Conservation (phyloP, 2,329 filamentous ascomycete genomes). For the Chaetomium strumarium region DNA sequence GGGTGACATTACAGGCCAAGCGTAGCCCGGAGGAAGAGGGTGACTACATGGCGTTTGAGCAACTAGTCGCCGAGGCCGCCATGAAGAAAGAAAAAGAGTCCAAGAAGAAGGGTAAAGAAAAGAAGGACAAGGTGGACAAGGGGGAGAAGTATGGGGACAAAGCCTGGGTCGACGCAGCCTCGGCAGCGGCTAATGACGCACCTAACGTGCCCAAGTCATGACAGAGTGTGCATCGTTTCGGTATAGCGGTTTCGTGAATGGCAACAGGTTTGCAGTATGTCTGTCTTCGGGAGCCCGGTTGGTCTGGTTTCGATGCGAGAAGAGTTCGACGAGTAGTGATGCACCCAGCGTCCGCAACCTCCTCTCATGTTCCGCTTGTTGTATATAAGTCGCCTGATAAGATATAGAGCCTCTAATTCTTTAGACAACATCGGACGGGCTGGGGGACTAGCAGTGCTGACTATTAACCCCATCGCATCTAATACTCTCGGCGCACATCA, state of each 20-base stretch:
- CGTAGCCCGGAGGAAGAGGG: conserved; percentile 93
- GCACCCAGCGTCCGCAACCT: neutral
- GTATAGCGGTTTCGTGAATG: neutral
- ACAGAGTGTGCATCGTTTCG: neutral
- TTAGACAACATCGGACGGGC: neutral
- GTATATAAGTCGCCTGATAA: conserved; percentile 1
- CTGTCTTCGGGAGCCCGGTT: neutral
- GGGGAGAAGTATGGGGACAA: conserved; percentile 15
- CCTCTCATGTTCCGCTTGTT: neutral
- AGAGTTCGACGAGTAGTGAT: neutral
- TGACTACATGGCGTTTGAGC: conserved; percentile 97
- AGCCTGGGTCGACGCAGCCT: conserved; percentile 21
- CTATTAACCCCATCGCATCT: neutral
- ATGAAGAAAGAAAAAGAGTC: conserved; percentile 90
- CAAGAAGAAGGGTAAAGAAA: conserved; percentile 58
- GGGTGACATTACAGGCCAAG: conserved; percentile 58
- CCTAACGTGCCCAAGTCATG: conserved; percentile 34
- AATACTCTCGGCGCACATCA: too few species aligned
- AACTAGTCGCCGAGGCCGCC: conserved; percentile 92
- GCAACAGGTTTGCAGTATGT: neutral
- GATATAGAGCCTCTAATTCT: conserved; percentile 6
- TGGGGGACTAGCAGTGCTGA: neutral
- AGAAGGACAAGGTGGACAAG: conserved; percentile 30
- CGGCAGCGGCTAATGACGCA: conserved; percentile 32
- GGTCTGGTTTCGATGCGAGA: neutral